Evolutionary conservation across 2,329 filamentous ascomycete genomes (phyloP).

Genomic region (Claviceps arundinis): DNA sequence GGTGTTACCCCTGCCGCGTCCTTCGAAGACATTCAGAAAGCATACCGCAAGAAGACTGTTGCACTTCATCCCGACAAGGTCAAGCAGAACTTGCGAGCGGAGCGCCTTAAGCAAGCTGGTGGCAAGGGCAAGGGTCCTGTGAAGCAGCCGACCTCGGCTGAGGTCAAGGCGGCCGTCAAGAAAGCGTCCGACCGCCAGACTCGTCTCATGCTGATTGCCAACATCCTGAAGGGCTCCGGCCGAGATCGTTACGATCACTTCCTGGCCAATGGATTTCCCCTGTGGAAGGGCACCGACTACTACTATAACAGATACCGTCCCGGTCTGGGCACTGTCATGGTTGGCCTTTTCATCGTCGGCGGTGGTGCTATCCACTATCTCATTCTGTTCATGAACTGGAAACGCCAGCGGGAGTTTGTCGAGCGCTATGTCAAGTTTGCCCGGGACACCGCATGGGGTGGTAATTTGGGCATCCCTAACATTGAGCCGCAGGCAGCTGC

Average conservation of each 20-base stretch:
- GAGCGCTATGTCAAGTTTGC: slow-evolving; percentile 86
- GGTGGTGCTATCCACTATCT: slow-evolving; percentile 83
- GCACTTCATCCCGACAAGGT: slow-evolving; percentile 92
- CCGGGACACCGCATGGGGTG: slow-evolving; percentile 78
- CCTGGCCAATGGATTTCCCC: slow-evolving; percentile 80
- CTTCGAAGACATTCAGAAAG: slow-evolving; percentile 83
- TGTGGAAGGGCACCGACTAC: slow-evolving; percentile 95
- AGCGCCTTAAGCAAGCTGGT: slow-evolving; percentile 42
- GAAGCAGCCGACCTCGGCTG: slow-evolving; percentile 58
- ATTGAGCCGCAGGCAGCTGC: slow-evolving; percentile 37
- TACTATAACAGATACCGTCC: slow-evolving; percentile 93
- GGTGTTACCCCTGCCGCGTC: slow-evolving; percentile 60
- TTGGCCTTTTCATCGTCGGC: slow-evolving; percentile 68
- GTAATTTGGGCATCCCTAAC: slow-evolving; percentile 60
- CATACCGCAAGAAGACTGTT: slow-evolving; percentile 78
- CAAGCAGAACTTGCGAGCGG: slow-evolving; percentile 65
- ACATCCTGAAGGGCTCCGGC: slow-evolving; percentile 68
- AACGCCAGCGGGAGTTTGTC: slow-evolving; percentile 81
- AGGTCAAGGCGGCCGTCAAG: slow-evolving; percentile 70
- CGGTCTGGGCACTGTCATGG: slow-evolving; percentile 70
- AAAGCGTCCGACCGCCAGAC: slow-evolving; percentile 72
- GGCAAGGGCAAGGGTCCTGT: slow-evolving; percentile 41
- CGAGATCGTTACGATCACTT: slow-evolving; percentile 93
- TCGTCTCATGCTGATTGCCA: slow-evolving; percentile 69
- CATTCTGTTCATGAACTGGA: slow-evolving; percentile 74